A percentile compares a stretch with the other conserved stretches of the same genome.
Evolutionary conservation across 2,329 filamentous ascomycete species (phyloP).

Genomic region (Fusarium circinatum): DNA sequence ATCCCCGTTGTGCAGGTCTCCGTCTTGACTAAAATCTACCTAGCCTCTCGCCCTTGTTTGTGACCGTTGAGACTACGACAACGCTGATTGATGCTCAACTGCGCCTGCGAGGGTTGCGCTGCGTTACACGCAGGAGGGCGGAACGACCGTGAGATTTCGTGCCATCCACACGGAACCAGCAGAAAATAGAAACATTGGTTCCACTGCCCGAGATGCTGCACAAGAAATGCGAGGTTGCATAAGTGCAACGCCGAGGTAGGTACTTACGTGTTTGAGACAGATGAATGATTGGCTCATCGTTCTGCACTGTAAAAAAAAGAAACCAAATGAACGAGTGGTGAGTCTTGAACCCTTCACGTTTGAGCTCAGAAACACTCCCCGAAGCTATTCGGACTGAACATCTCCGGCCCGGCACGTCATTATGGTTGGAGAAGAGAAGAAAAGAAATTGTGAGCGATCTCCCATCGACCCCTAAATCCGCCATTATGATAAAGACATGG

Average conservation of each 20-base stretch:
- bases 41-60: slow-evolving; percentile 8
- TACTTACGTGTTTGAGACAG: neutral
- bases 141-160: neutral
- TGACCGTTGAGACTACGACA: slow-evolving; percentile 21
- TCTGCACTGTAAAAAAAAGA: neutral
- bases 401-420: slow-evolving; percentile 21
- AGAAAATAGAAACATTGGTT: slow-evolving; percentile 24
- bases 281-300: neutral
- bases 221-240: slow-evolving; percentile 1
- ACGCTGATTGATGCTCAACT: slow-evolving; percentile 7
- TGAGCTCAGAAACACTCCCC: slow-evolving; percentile 4
- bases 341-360: neutral
- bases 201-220: slow-evolving; percentile 21
- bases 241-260: slow-evolving; percentile 2
- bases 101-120: neutral
- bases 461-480: slow-evolving; percentile 27
- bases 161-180: slow-evolving; percentile 14
- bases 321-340: neutral
- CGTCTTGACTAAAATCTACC: neutral
- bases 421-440: slow-evolving; percentile 7
- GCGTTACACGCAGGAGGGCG: slow-evolving; percentile 17
- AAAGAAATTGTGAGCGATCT: slow-evolving; percentile 23
- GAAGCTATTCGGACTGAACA: slow-evolving; percentile 21
- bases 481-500: slow-evolving; percentile 29
- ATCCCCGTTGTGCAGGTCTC: slow-evolving; percentile 6